A percentile compares a stretch with the other conserved stretches of the same genome.
These are phyloP conservation scores for Backusella psychrophila DNA, from an alignment of 192 early-diverging fungal species.

Conservation along the genomic window DNA sequence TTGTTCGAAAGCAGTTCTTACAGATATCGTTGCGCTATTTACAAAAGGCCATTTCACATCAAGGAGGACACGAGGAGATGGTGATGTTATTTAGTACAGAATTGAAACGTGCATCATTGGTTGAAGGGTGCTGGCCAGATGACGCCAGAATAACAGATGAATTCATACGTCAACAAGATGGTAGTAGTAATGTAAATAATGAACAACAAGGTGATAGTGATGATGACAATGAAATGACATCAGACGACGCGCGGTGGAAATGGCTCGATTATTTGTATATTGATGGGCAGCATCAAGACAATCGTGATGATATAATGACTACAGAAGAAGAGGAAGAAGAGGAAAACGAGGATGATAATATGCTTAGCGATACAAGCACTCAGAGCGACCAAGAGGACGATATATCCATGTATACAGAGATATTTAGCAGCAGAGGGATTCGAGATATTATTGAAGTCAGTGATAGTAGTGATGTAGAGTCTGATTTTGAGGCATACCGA, in stretches of 20 bases:
- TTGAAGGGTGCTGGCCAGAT: not conserved
- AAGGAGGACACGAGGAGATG: not conserved
- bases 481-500: not conserved
- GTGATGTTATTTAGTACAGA: not conserved
- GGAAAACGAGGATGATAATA: conserved; percentile 8
- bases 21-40: not conserved
- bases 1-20: conserved; percentile 7
- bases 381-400: conserved; percentile 4
- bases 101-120: not conserved
- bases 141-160: not conserved
- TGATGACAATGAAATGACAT: not conserved
- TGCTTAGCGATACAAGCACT: conserved; percentile 3
- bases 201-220: not conserved
- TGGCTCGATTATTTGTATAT: not conserved
- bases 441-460: conserved; percentile 14
- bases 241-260: not conserved
- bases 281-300: not conserved
- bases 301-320: not conserved
- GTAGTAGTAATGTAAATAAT: not conserved
- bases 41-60: not conserved
- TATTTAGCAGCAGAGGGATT: not conserved
- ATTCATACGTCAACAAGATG: not conserved
- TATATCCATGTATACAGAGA: conserved; percentile 8
- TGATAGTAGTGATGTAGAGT: conserved; percentile 16
- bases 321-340: not conserved